Conservation (phyloP, 345 rosid genomes). For the Pelargonium nanum region DNA sequence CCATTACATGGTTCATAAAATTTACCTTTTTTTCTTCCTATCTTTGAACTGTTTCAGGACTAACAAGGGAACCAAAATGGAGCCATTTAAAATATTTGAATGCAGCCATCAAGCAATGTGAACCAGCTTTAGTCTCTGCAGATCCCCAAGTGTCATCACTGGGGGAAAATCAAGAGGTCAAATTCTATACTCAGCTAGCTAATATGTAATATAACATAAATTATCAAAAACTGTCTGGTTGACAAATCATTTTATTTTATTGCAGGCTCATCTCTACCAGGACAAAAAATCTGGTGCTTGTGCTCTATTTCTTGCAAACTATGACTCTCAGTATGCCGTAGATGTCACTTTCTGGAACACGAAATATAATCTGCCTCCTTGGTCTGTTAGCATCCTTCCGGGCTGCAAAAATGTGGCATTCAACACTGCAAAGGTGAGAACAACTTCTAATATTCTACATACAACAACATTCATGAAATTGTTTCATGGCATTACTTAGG, state of each 20-base stretch:
- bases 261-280: slow-evolving; percentile 34
- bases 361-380: slow-evolving; percentile 32
- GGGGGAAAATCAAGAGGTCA: slow-evolving; percentile 28
- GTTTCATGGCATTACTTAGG: background rate
- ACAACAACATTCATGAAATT: background rate
- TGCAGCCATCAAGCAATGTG: slow-evolving; percentile 34
- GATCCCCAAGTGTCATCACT: slow-evolving; percentile 29
- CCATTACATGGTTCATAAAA: no score
- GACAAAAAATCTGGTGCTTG: slow-evolving; percentile 15
- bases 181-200: background rate
- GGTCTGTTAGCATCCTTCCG: slow-evolving; percentile 45
- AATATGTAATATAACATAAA: background rate
- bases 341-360: slow-evolving; percentile 24
- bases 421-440: slow-evolving; percentile 30
- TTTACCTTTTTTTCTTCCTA: background rate
- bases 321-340: slow-evolving; percentile 23
- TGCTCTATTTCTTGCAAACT: slow-evolving; percentile 39
- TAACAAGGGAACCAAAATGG: slow-evolving; percentile 38
- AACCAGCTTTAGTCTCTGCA: slow-evolving; percentile 36
- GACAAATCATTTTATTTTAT: background rate
- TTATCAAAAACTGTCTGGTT: background rate
- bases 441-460: background rate
- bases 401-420: slow-evolving; percentile 30
- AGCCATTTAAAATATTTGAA: slow-evolving; percentile 38
- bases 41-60: slow-evolving; percentile 14